These are phyloP conservation scores for Blastomyces silverae DNA, from an alignment of 2,329 filamentous ascomycete species.

Conservation along the genomic window DNA sequence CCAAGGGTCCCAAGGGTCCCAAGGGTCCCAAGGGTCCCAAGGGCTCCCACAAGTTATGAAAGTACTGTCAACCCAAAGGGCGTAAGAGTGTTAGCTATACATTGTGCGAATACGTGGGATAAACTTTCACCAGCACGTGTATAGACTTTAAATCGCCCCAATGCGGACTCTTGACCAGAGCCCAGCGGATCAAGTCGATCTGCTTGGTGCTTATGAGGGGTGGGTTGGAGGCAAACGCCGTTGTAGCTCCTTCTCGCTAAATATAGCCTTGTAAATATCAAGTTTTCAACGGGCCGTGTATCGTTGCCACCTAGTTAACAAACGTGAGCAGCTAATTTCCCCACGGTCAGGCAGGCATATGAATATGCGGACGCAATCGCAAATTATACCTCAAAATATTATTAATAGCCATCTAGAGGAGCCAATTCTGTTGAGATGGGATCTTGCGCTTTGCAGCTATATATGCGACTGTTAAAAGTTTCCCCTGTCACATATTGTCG, in stretches of 20 bases:
- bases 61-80: too few species aligned
- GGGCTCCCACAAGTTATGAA: too few species aligned
- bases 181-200: not conserved
- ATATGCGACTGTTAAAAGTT: not conserved
- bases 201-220: not conserved
- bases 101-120: too few species aligned
- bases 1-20: too few species aligned
- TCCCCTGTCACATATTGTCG: not conserved
- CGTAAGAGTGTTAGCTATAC: too few species aligned
- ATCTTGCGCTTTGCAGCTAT: not conserved
- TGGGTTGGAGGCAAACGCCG: not conserved
- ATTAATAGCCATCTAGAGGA: not conserved
- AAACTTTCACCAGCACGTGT: too few species aligned
- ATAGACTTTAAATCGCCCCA: too few species aligned
- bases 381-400: not conserved
- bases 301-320: not conserved
- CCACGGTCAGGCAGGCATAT: not conserved
- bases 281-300: not conserved
- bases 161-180: not conserved
- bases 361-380: not conserved
- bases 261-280: not conserved
- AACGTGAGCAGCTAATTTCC: not conserved
- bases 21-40: too few species aligned
- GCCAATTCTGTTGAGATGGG: not conserved
- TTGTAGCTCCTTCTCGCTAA: not conserved